phyloP scores from a whole-genome alignment of 257 asterid species.

The Gentiana dahurica region DNA sequence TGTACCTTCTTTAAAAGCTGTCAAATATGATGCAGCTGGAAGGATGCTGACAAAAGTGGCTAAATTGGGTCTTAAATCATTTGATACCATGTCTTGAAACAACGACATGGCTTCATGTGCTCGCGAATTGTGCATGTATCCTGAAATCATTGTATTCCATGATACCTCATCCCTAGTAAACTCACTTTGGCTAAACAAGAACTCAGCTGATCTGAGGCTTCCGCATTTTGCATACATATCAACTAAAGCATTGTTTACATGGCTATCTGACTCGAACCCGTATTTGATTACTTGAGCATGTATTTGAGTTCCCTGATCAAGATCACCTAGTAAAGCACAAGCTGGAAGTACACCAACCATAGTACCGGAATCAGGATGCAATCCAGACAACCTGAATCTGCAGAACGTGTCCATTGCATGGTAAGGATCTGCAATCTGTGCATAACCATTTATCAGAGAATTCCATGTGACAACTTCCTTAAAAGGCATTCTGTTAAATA shows the following conservation, averaged over 20 bases:
- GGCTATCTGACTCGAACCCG: conserved; percentile 25
- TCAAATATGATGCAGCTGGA: conserved; percentile 17
- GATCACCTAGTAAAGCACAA: conserved; percentile 25
- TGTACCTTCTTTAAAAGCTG: conserved; percentile 24
- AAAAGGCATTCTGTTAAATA: conserved; percentile 22
- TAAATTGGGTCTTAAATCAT: conserved; percentile 14
- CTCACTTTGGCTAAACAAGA: conserved; percentile 16
- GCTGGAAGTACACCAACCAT: conserved; percentile 31
- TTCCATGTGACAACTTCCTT: conserved; percentile 37
- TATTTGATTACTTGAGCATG: conserved; percentile 23
- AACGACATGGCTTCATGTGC: conserved; percentile 22
- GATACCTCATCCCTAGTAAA: conserved; percentile 30
- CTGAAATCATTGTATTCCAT: conserved; percentile 32
- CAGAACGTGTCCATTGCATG: conserved; percentile 16
- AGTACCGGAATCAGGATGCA: conserved; percentile 30
- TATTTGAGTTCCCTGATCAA: conserved; percentile 15
- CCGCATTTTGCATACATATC: conserved; percentile 34
- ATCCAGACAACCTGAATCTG: conserved; percentile 17
- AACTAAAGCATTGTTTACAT: conserved; percentile 28
- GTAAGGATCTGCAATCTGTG: conserved; percentile 23
- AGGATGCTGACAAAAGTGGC: conserved; percentile 23
- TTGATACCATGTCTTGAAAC: conserved; percentile 19
- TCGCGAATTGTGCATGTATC: conserved; percentile 24
- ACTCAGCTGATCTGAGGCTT: conserved; percentile 22
- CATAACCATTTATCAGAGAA: conserved; percentile 27